A percentile compares a stretch with the other conserved stretches of the same genome.
Conservation (phyloP, 208 protist species). For the Leishmania tarentolae region DNA sequence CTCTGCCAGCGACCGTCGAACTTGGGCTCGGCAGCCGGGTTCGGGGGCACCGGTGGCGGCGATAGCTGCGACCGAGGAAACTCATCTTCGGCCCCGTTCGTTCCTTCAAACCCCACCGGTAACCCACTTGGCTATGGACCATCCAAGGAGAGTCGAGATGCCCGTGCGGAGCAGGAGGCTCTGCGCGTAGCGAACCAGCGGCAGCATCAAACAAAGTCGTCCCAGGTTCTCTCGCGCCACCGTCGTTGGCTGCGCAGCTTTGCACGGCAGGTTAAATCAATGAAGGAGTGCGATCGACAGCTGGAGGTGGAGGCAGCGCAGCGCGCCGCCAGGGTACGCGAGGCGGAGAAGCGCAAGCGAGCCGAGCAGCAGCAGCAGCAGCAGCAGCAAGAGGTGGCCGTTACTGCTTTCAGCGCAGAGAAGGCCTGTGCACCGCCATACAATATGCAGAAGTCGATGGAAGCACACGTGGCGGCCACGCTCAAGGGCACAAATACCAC, state of each 20-base stretch:
- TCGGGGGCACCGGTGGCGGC: slow-evolving; percentile 1
- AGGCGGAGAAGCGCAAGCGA: slow-evolving; percentile 31
- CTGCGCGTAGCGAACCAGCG: slow-evolving; percentile 59
- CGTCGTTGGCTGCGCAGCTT: slow-evolving; percentile 87
- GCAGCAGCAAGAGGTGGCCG: slow-evolving; percentile 1
- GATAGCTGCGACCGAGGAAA: neutral
- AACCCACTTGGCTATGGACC: slow-evolving; percentile 66
- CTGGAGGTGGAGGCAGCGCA: slow-evolving; percentile 67
- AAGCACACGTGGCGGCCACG: slow-evolving; percentile 14
- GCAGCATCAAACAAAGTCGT: slow-evolving; percentile 44
- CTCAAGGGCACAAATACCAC: slow-evolving; percentile 5
- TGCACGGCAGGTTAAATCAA: slow-evolving; percentile 74
- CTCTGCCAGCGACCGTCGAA: slow-evolving; percentile 77
- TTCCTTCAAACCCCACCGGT: slow-evolving; percentile 60
- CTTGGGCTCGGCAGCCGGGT: slow-evolving; percentile 25
- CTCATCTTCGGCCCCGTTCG: slow-evolving; percentile 36
- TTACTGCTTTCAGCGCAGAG: neutral
- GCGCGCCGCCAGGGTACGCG: slow-evolving; percentile 45
- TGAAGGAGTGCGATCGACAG: slow-evolving; percentile 76
- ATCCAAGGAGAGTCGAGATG: slow-evolving; percentile 53
- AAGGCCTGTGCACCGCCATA: slow-evolving; percentile 27
- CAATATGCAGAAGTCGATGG: slow-evolving; percentile 38
- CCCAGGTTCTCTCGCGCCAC: slow-evolving; percentile 69
- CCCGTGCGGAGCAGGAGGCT: slow-evolving; percentile 47
- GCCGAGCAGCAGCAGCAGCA: slow-evolving; percentile 23